Evolutionary conservation across 1,139 yeast species (phyloP), one percentile per base, ranked within the genome.

Genomic region (Geotrichum restrictum): DNA sequence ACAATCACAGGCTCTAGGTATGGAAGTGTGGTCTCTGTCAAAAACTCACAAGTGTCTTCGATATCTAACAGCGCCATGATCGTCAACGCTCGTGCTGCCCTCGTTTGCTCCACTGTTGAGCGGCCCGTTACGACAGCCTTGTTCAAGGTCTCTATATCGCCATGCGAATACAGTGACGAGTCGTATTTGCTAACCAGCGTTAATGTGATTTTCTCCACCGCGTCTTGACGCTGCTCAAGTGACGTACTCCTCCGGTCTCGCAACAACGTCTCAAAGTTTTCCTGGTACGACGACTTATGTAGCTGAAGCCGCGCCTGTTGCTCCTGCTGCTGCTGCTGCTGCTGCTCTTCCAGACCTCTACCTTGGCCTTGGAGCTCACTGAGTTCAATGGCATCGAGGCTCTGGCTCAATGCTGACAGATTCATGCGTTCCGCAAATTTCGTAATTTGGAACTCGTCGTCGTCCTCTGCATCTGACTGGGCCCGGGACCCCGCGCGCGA

Each of bases 171-270:
- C 47, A 61, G 51, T 29, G 57, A 60, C 2, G 72, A 71, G 46
- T 65, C 72, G 51, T 66, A 69, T 53, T 66, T 68, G 53, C 57
- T 57, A 22, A 66, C 62, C 24, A 69, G 49, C 10, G 60, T 58
- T 1, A 62, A 51, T 21, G 66, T 52, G 22, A 68, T 59, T 18
- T 59, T 52, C 22, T 57, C 59, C 44, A 69, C 53, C 3, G 73
- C 72, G 49, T 65, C 59, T 51, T 69, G 70, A 4, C 73, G 57
- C 8, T 67, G 69, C 41, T 62, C 66, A 19, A 64, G 57, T 2
- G 71, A 64, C 7, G 69, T 62, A 45, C 59, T 63, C 36, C 70
- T 56, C n/a, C 71, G 56, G 52, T 69, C 71, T 16, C 60, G 53
- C 5, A 59, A 53, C 16, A 69, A 61, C 40, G 62, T 58, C 54